Evolutionary conservation across 192 early-diverging fungal genomes (phyloP).

Genomic region (Backusella circina): DNA sequence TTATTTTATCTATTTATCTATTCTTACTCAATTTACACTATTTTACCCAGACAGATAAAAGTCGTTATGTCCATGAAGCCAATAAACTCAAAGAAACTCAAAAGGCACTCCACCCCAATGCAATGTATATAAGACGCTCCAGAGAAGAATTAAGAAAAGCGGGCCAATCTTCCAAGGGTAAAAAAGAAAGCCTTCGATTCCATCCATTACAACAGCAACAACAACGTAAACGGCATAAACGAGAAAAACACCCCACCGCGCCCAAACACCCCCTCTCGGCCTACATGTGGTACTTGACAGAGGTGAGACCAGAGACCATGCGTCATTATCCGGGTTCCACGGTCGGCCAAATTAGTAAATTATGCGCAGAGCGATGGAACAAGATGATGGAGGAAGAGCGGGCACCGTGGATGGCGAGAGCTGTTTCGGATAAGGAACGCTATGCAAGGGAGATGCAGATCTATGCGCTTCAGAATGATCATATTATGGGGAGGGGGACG

Average conservation of each 20-base stretch:
- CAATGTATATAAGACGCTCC: slow-evolving; percentile 53
- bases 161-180: slow-evolving; percentile 8
- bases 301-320: slow-evolving; percentile 53
- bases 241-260: slow-evolving; percentile 50
- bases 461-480: slow-evolving; percentile 28
- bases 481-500: slow-evolving; percentile 20
- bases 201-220: background rate
- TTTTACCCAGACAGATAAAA: slow-evolving; percentile 34
- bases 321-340: slow-evolving; percentile 55
- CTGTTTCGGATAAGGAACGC: slow-evolving; percentile 52
- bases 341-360: slow-evolving; percentile 64
- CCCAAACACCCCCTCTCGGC: slow-evolving; percentile 74
- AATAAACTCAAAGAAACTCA: slow-evolving; percentile 43
- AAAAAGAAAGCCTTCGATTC: background rate
- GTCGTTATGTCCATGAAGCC: slow-evolving; percentile 40
- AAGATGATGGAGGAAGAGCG: slow-evolving; percentile 40
- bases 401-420: slow-evolving; percentile 48
- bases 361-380: slow-evolving; percentile 58
- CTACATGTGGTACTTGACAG: slow-evolving; percentile 61
- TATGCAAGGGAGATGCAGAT: slow-evolving; percentile 58
- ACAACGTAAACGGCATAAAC: slow-evolving; percentile 39
- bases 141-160: slow-evolving; percentile 52
- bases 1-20: background rate
- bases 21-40: background rate
- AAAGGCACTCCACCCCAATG: slow-evolving; percentile 46